phyloP scores from a whole-genome alignment of 148 eudicot genomes.

The Linanthus parryae region DNA sequence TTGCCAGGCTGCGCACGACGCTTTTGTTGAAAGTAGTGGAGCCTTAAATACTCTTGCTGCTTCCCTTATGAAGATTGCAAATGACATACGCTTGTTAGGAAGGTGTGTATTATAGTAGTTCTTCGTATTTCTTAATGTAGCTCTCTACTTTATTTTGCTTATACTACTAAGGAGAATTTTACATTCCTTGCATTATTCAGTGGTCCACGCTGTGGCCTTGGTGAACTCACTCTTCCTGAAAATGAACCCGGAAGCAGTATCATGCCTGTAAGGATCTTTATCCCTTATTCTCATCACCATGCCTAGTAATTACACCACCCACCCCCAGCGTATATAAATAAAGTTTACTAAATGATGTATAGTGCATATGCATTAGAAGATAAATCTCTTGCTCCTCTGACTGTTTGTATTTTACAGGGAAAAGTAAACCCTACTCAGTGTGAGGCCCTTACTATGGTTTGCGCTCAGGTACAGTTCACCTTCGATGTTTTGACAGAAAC shows the following conservation, averaged over 20 bases:
- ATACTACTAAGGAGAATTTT: too few relatives aligned
- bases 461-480: constrained; percentile 76
- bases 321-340: too few relatives aligned
- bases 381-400: background rate
- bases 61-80: constrained; percentile 95
- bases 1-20: constrained; percentile 93
- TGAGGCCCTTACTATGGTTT: constrained; percentile 98
- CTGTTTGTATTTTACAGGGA: constrained; percentile 50
- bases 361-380: background rate
- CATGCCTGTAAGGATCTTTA: constrained; percentile 71
- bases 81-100: constrained; percentile 93
- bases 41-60: constrained; percentile 79
- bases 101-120: constrained; percentile 42
- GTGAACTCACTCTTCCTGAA: constrained; percentile 96
- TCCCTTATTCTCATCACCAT: background rate
- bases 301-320: too few relatives aligned
- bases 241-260: constrained; percentile 99
- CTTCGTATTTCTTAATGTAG: too few relatives aligned
- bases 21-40: constrained; percentile 95
- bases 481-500: too few relatives aligned
- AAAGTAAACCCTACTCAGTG: constrained; percentile 99
- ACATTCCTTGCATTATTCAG: constrained; percentile 31
- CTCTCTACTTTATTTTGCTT: too few relatives aligned
- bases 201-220: constrained; percentile 98
- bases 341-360: too few relatives aligned